These are phyloP conservation scores for Clavispora carvajalis DNA, from an alignment of 805 yeast genomes.

Conservation along the genomic window DNA sequence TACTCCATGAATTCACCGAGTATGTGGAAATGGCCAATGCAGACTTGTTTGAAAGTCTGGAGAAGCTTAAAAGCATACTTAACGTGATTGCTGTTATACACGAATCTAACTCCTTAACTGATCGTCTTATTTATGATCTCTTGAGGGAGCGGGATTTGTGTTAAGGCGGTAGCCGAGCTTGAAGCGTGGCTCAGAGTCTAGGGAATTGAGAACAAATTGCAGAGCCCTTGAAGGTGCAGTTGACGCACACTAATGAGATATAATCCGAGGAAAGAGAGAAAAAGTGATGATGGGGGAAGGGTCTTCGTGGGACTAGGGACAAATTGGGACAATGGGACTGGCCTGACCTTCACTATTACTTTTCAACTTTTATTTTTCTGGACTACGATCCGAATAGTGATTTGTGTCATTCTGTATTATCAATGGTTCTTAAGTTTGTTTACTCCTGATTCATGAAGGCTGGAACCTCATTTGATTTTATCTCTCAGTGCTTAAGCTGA, in stretches of 20 bases:
- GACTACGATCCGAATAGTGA: background rate
- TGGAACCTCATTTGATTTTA: background rate
- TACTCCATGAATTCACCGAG: background rate
- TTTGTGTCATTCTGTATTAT: background rate
- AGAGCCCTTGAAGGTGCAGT: background rate
- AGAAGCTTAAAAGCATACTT: background rate
- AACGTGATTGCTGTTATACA: background rate
- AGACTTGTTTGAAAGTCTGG: background rate
- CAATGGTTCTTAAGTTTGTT: background rate
- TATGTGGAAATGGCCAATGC: background rate
- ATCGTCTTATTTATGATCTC: background rate
- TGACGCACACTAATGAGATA: background rate
- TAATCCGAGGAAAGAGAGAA: background rate
- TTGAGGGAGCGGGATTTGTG: background rate
- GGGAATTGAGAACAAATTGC: background rate
- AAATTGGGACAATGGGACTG: background rate
- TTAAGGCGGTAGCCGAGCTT: background rate
- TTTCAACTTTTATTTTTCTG: background rate
- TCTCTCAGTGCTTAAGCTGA: background rate
- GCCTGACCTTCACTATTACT: background rate
- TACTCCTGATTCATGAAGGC: background rate
- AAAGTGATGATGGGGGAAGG: background rate
- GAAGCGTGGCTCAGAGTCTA: background rate
- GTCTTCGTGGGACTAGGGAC: conserved; percentile 1
- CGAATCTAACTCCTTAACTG: background rate